phyloP scores from a whole-genome alignment of 345 rosid species.

The Eucalyptus cloeziana region DNA sequence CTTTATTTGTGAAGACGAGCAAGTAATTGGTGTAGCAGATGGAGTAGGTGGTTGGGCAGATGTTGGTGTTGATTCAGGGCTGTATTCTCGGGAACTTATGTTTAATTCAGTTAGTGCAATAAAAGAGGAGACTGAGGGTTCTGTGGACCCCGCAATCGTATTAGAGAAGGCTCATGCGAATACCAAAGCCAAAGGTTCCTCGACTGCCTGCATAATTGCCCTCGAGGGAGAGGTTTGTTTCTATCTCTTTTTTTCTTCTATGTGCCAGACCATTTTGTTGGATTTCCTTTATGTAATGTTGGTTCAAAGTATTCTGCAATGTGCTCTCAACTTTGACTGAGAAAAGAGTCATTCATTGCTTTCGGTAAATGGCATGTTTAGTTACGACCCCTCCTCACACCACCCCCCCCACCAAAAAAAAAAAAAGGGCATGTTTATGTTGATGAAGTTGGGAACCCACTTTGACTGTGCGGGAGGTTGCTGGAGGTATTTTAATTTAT shows the following conservation, averaged over 20 bases:
- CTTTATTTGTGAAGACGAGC: constrained; percentile 65
- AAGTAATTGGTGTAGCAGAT: constrained; percentile 94
- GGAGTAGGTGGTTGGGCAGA: constrained; percentile 99
- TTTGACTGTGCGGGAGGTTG: not conserved
- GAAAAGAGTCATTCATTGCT: not conserved
- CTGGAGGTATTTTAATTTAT: not conserved
- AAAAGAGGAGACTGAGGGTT: constrained; percentile 54
- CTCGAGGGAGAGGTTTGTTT: constrained; percentile 56
- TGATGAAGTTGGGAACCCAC: not conserved
- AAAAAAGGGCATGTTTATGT: not conserved
- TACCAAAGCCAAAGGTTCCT: constrained; percentile 79
- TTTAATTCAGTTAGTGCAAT: constrained; percentile 66
- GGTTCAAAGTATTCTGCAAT: not conserved
- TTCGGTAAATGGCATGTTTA: not conserved
- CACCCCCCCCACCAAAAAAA: no score
- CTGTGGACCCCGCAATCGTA: constrained; percentile 62
- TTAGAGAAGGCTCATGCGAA: constrained; percentile 80
- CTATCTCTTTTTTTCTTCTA: not conserved
- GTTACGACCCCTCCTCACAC: not conserved
- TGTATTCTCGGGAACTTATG: constrained; percentile 81
- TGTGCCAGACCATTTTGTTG: not conserved
- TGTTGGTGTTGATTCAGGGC: constrained; percentile 79
- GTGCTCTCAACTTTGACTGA: not conserved
- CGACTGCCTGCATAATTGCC: constrained; percentile 88
- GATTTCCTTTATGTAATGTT: not conserved